phyloP scores from a whole-genome alignment of 257 asterid genomes.

The Prunella vulgaris region DNA sequence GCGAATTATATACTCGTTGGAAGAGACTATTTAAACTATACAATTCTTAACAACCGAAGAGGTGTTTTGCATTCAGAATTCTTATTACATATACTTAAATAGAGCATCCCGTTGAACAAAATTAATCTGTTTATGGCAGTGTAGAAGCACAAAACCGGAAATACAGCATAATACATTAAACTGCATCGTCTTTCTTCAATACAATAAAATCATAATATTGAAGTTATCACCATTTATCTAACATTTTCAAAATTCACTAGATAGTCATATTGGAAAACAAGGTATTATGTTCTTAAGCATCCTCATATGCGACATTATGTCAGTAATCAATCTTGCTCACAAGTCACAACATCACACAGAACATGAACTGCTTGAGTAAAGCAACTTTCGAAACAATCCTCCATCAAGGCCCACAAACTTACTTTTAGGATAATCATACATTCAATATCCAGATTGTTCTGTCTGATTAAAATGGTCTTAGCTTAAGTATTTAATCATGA shows the following conservation, averaged over 20 bases:
- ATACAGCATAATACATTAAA: background rate
- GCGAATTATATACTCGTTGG: background rate
- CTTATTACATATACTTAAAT: background rate
- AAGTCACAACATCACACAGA: background rate
- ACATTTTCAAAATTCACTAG: background rate
- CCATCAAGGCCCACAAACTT: background rate
- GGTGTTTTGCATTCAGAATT: background rate
- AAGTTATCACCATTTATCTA: conserved; percentile 1
- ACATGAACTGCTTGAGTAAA: background rate
- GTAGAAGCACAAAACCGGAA: background rate
- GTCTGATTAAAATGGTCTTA: background rate
- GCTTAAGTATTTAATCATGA: background rate
- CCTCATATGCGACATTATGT: background rate
- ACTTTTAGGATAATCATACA: background rate
- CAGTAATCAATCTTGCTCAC: background rate
- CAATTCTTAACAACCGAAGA: background rate
- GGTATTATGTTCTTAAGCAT: background rate
- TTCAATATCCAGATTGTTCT: background rate
- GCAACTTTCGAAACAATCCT: background rate
- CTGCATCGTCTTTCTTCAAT: background rate
- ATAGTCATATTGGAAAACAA: background rate
- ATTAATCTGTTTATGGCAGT: background rate
- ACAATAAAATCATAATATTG: background rate
- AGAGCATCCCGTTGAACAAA: background rate
- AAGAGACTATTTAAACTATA: background rate